These are phyloP conservation scores for Aspergillus egyptiacus DNA, from an alignment of 495 filamentous ascomycete species.

Conservation along the genomic window DNA sequence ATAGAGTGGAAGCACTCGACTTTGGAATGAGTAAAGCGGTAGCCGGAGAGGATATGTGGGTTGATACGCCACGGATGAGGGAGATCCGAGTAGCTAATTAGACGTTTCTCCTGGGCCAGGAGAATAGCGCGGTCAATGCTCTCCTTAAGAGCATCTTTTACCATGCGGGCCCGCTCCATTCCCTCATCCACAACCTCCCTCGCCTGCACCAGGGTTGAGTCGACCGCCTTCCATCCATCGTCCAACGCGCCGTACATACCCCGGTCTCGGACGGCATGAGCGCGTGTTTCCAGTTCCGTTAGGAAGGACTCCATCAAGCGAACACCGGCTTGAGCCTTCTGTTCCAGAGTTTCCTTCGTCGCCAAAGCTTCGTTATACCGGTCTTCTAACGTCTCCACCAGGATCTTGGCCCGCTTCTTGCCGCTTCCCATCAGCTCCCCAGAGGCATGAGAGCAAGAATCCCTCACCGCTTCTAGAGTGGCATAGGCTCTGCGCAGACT, in stretches of 20 bases:
- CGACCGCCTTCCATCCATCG: constrained; percentile 64
- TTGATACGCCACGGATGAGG: constrained; percentile 93
- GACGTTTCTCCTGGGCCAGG: constrained; percentile 70
- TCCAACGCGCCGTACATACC: constrained; percentile 56
- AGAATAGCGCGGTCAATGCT: constrained; percentile 74
- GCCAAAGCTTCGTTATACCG: constrained; percentile 84
- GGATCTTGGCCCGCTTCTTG: constrained; percentile 71
- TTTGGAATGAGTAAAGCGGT: constrained; percentile 88
- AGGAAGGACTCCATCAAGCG: constrained; percentile 79
- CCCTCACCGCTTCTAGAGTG: constrained; percentile 79
- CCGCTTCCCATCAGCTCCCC: constrained; percentile 86
- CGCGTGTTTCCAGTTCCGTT: constrained; percentile 73
- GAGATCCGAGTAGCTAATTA: constrained; percentile 84
- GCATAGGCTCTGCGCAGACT: constrained; percentile 75
- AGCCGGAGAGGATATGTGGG: constrained; percentile 83
- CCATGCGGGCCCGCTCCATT: constrained; percentile 69
- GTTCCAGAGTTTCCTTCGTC: constrained; percentile 79
- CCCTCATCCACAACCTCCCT: constrained; percentile 80
- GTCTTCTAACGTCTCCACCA: constrained; percentile 90
- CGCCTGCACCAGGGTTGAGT: constrained; percentile 67
- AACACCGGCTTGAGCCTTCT: constrained; percentile 83
- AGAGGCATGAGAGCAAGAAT: constrained; percentile 84
- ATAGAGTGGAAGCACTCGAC: constrained; percentile 78
- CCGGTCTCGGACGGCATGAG: constrained; percentile 64
- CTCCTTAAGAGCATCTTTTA: constrained; percentile 69